Base-by-base conservation (phyloP, 345 rosid genomes). In the Arabis hirsuta region DNA sequence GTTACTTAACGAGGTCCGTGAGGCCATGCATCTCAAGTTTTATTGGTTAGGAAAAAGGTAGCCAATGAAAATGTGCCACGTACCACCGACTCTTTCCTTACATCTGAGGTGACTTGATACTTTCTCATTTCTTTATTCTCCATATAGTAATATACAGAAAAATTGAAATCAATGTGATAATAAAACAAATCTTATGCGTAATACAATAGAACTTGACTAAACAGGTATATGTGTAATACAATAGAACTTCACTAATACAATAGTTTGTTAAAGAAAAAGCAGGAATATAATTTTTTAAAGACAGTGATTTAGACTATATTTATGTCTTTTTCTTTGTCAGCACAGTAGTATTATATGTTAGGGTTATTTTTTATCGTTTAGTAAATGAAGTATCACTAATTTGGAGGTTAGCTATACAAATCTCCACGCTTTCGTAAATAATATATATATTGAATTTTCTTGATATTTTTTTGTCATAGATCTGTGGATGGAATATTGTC, bases 11-110 rank as follows among this genome's bases (percentile, higher is more conserved):
- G 41, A 31, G 71, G 71, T 69, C 75, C 71, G 79, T 63, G 71
- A 62, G 45, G 79, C 65, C 66, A 69, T 76, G 71, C 60, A 76
- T 69, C 60, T 69, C 65, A 32, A 29, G 26, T 36, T 55, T 55
- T 27, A 39, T 55, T 48, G 58, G 65, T 38, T 34, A 34, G 6
- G 32, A 47, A 26, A 62, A 55, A 38, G 3, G 4, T 11, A 48
- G 0, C 79, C 42, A 76, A 27, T 69, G 6, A 12, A 0, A 27
- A 14, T 1, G 0, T 19, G 61, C 55, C 75, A 76, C 71, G 71
- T 76, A 55, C 47, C 19, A 16, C 74, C 71, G 45, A 45, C 65
- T 57, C 24, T 74, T 69, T 41, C n/a, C 70, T 8, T 53, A 6
- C 57, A n/a, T 34, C 52, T 12, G 14, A 76, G 54, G 65, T 69